These are phyloP conservation scores for Solanum verrucosum DNA, from an alignment of 257 asterid species.

Conservation along the genomic window DNA sequence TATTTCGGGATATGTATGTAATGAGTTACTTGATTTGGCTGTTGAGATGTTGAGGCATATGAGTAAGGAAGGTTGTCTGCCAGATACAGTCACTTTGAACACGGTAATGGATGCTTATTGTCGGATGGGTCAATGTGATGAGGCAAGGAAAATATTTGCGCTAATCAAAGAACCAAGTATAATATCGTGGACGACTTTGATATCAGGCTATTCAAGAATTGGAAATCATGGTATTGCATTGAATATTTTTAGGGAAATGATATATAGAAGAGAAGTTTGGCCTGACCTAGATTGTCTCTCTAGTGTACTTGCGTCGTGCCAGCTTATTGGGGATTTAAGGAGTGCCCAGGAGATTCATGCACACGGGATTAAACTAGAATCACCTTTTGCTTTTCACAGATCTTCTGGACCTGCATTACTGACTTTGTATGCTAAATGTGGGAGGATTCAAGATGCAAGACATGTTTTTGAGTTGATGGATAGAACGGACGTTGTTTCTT, in stretches of 20 bases:
- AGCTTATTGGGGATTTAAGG: slow-evolving; percentile 11
- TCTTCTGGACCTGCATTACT: slow-evolving; percentile 39
- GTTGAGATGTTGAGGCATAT: slow-evolving; percentile 17
- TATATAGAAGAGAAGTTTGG: slow-evolving; percentile 2
- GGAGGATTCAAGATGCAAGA: slow-evolving; percentile 14
- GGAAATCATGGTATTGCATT: slow-evolving; percentile 10
- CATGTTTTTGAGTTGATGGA: slow-evolving; percentile 28
- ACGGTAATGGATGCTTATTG: slow-evolving; percentile 31
- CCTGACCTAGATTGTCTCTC: slow-evolving; percentile 31
- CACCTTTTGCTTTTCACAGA: slow-evolving; percentile 10
- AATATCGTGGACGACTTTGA: slow-evolving; percentile 38
- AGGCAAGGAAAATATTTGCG: slow-evolving; percentile 19
- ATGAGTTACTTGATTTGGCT: slow-evolving; percentile 17
- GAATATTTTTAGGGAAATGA: slow-evolving; percentile 19
- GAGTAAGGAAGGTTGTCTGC: slow-evolving; percentile 19
- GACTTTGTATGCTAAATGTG: slow-evolving; percentile 22
- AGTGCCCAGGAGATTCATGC: slow-evolving; percentile 35
- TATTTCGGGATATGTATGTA: slow-evolving; percentile 26
- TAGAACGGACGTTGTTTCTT: slow-evolving; percentile 19
- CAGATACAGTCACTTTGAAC: slow-evolving; percentile 29
- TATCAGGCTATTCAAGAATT: slow-evolving; percentile 30
- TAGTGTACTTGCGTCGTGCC: slow-evolving; percentile 28
- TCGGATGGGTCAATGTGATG: slow-evolving; percentile 30
- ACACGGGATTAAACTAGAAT: slow-evolving; percentile 17
- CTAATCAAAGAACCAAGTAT: slow-evolving; percentile 26